These are phyloP conservation scores for Ormosia semicastrata DNA, from an alignment of 306 rosid species.

Conservation along the genomic window DNA sequence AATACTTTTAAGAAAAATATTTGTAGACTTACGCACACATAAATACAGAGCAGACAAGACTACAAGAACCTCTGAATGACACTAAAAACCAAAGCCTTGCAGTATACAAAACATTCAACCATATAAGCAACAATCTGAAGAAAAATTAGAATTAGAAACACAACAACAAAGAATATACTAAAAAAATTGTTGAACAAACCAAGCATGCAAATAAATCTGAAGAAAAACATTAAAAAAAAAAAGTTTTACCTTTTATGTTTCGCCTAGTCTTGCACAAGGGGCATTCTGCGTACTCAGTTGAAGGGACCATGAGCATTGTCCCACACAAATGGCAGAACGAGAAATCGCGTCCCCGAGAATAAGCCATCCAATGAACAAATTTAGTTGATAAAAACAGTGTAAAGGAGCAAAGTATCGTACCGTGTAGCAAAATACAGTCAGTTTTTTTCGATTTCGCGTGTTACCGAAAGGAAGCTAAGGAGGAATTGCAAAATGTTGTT, in stretches of 20 bases:
- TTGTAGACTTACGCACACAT: neutral
- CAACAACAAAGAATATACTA: neutral
- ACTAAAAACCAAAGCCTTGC: neutral
- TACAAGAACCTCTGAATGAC: neutral
- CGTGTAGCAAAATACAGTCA: no score
- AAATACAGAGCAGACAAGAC: neutral
- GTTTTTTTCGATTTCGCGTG: neutral
- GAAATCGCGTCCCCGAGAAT: conserved; percentile 40
- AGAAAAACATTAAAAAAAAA: neutral
- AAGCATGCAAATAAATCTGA: neutral
- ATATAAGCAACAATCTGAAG: neutral
- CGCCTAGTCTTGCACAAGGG: conserved; percentile 33
- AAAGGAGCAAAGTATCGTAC: neutral
- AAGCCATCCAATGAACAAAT: conserved; percentile 20
- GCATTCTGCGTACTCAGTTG: conserved; percentile 26
- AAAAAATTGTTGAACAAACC: neutral
- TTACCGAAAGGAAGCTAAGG: neutral
- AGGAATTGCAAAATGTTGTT: neutral
- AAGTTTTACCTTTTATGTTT: conserved; percentile 6
- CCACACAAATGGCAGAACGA: conserved; percentile 42
- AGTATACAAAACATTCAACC: neutral
- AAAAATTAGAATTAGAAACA: neutral
- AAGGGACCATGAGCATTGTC: conserved; percentile 35
- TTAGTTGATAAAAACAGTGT: neutral
- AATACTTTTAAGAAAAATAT: neutral